phyloP scores from a whole-genome alignment of 2,329 filamentous ascomycete species.

The Cordyceps cicadae region DNA sequence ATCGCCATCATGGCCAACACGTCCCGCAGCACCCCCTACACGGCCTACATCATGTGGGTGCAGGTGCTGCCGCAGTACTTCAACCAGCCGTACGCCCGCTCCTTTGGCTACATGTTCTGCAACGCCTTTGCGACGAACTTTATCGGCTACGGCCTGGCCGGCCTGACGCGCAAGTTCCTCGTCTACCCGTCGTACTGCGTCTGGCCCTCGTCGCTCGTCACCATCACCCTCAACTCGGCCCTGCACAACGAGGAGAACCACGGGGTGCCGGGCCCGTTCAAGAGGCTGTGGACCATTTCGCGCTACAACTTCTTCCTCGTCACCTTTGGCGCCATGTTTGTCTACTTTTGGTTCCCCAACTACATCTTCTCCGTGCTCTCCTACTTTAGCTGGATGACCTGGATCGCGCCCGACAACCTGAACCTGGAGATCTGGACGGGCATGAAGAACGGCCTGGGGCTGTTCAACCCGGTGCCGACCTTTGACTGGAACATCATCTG shows the following conservation, averaged over 20 bases:
- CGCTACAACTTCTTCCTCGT: constrained; percentile 34
- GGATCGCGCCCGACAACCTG: constrained; percentile 33
- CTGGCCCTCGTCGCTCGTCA: constrained; percentile 39
- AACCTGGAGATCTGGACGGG: constrained; percentile 22
- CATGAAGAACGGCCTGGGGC: constrained; percentile 22
- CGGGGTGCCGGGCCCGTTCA: constrained; percentile 23
- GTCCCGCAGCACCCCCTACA: constrained; percentile 33
- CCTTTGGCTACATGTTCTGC: constrained; percentile 36
- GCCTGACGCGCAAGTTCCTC: constrained; percentile 33
- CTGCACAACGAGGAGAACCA: constrained; percentile 27
- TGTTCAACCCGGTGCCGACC: constrained; percentile 37
- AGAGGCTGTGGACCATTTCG: constrained; percentile 26
- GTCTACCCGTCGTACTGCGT: constrained; percentile 38
- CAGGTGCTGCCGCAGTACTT: constrained; percentile 36
- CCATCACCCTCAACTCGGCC: constrained; percentile 34
- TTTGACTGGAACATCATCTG: constrained; percentile 37
- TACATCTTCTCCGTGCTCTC: constrained; percentile 36
- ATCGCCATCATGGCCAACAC: constrained; percentile 46
- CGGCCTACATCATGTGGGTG: constrained; percentile 34
- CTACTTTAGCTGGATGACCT: constrained; percentile 38
- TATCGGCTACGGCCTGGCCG: constrained; percentile 41
- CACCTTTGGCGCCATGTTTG: constrained; percentile 33
- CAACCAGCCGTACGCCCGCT: constrained; percentile 34
- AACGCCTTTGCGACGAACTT: constrained; percentile 39
- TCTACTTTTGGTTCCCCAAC: constrained; percentile 42